phyloP scores from a whole-genome alignment of 306 rosid genomes.

The Crotalaria pallida region DNA sequence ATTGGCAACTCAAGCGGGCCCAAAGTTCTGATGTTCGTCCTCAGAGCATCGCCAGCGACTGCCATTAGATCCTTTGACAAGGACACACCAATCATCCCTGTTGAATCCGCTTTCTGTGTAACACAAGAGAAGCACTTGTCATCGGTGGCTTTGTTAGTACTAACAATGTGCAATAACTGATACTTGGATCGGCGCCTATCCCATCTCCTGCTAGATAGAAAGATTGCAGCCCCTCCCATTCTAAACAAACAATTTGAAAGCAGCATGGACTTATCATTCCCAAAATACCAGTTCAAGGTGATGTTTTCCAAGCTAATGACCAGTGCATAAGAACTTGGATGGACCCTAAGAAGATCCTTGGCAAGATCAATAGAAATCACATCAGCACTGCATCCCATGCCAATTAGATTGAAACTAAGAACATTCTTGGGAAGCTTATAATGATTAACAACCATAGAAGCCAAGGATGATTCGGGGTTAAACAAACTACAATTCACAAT shows the following conservation, averaged over 20 bases:
- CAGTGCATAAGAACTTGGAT: slow-evolving; percentile 53
- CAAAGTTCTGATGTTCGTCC: slow-evolving; percentile 56
- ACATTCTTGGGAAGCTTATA: slow-evolving; percentile 56
- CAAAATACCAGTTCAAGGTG: slow-evolving; percentile 66
- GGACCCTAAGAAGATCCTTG: slow-evolving; percentile 54
- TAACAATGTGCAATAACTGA: slow-evolving; percentile 43
- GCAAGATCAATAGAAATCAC: slow-evolving; percentile 62
- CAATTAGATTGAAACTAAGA: slow-evolving; percentile 48
- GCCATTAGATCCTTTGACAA: slow-evolving; percentile 62
- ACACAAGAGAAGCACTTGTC: slow-evolving; percentile 60
- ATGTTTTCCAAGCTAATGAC: slow-evolving; percentile 64
- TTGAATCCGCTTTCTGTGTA: slow-evolving; percentile 45
- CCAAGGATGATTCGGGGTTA: slow-evolving; percentile 56
- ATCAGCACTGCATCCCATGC: slow-evolving; percentile 75
- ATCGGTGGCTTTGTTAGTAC: slow-evolving; percentile 59
- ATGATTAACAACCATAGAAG: slow-evolving; percentile 56
- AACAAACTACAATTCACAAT: slow-evolving; percentile 65
- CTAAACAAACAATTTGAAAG: slow-evolving; percentile 62
- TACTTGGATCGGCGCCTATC: slow-evolving; percentile 41
- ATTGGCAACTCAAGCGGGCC: slow-evolving; percentile 61
- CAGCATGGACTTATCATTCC: slow-evolving; percentile 61
- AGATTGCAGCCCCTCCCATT: slow-evolving; percentile 63
- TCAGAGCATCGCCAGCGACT: slow-evolving; percentile 63
- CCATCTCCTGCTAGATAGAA: slow-evolving; percentile 45
- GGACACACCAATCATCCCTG: slow-evolving; percentile 45